A percentile compares a stretch with the other conserved stretches of the same genome.
Conservation (phyloP, 495 filamentous ascomycete genomes). For the Thermochaetoides thermophila region DNA sequence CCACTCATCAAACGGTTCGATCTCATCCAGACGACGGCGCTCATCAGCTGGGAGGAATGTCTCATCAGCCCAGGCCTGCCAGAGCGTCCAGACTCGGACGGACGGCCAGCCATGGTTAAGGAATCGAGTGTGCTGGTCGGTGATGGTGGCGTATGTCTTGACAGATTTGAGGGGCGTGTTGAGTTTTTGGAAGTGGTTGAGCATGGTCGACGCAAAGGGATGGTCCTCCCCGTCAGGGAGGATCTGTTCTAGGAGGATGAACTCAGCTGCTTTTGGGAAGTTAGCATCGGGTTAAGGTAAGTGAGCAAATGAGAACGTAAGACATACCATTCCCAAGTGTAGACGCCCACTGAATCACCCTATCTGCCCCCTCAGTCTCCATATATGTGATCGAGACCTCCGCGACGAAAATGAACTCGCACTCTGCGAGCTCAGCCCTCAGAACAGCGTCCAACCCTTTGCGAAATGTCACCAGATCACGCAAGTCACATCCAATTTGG, state of each 20-base stretch:
- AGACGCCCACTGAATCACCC: constrained; percentile 55
- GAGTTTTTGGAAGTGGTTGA: constrained; percentile 68
- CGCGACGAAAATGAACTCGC: constrained; percentile 60
- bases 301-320: not conserved
- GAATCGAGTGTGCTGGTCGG: constrained; percentile 54
- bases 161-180: constrained; percentile 62
- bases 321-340: constrained; percentile 44
- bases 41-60: constrained; percentile 42
- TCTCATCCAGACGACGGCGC: constrained; percentile 40
- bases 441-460: constrained; percentile 38
- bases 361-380: constrained; percentile 59
- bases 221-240: constrained; percentile 61
- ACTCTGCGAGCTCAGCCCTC: constrained; percentile 32
- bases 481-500: constrained; percentile 71
- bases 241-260: constrained; percentile 83
- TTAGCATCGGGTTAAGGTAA: constrained; percentile 1
- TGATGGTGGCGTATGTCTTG: constrained; percentile 48
- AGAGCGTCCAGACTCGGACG: constrained; percentile 48
- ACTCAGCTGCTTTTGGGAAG: constrained; percentile 33
- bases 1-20: constrained; percentile 91
- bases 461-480: constrained; percentile 44
- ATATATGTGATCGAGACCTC: constrained; percentile 91
- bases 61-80: constrained; percentile 63
- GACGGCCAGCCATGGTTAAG: constrained; percentile 45
- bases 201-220: constrained; percentile 81